Conservation (phyloP, 2,329 filamentous ascomycete genomes). For the Didymellaceae sp. region DNA sequence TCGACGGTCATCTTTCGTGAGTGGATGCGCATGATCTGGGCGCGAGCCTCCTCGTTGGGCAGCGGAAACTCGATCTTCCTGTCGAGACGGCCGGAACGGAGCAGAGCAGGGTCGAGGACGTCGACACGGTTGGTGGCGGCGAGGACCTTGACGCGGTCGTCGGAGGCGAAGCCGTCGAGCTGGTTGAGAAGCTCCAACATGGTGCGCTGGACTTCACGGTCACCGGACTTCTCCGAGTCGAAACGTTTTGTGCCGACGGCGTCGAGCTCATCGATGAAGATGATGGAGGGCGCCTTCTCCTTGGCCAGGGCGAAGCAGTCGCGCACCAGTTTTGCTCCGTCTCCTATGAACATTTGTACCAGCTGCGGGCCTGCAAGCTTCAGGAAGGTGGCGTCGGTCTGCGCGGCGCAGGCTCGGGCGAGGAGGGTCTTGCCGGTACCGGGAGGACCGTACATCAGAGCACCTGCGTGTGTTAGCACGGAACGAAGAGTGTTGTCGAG, state of each 20-base stretch:
- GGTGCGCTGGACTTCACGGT: slow-evolving; percentile 96
- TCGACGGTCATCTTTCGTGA: slow-evolving; percentile 98
- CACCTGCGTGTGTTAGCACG: slow-evolving; percentile 60
- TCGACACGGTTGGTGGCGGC: slow-evolving; percentile 95
- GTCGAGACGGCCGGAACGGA: slow-evolving; percentile 90
- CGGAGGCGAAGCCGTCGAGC: slow-evolving; percentile 95
- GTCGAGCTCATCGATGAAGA: slow-evolving; percentile 98
- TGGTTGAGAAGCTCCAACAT: slow-evolving; percentile 99
- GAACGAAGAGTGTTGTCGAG: not conserved
- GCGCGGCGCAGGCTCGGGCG: slow-evolving; percentile 92
- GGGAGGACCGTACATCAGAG: slow-evolving; percentile 95
- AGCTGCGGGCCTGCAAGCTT: slow-evolving; percentile 97
- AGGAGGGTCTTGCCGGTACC: slow-evolving; percentile 91
- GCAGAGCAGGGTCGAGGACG: slow-evolving; percentile 87
- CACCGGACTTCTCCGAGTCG: slow-evolving; percentile 97
- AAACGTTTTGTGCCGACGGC: slow-evolving; percentile 99
- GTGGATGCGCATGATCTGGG: slow-evolving; percentile 97
- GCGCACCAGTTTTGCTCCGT: slow-evolving; percentile 95
- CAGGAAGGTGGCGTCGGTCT: slow-evolving; percentile 98
- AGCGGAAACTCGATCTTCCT: slow-evolving; percentile 98
- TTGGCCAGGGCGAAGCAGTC: slow-evolving; percentile 98
- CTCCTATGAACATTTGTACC: slow-evolving; percentile 99
- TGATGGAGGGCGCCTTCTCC: slow-evolving; percentile 98
- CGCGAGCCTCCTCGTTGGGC: slow-evolving; percentile 95
- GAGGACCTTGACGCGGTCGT: slow-evolving; percentile 95